Percentiles rank a stretch among this genome's conserved stretches.
phyloP scores from a whole-genome alignment of 768 basidiomycete species.

The Boletellus sp. region DNA sequence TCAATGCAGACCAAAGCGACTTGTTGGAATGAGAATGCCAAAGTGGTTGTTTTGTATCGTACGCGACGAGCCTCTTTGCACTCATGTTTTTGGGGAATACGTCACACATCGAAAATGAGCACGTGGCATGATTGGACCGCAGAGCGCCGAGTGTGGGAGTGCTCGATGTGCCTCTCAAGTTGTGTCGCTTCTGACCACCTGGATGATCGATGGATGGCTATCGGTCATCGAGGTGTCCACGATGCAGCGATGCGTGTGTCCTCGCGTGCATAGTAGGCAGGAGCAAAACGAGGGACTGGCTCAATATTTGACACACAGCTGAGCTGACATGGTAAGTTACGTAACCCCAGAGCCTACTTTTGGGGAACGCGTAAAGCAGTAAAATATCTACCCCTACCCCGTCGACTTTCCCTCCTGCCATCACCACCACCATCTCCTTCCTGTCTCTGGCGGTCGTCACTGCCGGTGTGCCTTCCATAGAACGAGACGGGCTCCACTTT shows the following conservation, averaged over 20 bases:
- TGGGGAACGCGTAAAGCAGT: slow-evolving; percentile 22
- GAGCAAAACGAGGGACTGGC: background rate
- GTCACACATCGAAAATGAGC: background rate
- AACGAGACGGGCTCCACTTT: slow-evolving; percentile 5
- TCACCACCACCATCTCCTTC: slow-evolving; percentile 17
- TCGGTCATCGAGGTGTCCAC: slow-evolving; percentile 16
- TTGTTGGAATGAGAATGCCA: slow-evolving; percentile 10
- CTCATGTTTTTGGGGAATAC: background rate
- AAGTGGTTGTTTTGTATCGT: background rate
- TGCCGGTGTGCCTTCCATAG: slow-evolving; percentile 6
- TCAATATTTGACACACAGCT: too few relatives aligned
- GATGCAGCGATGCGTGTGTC: slow-evolving; percentile 1
- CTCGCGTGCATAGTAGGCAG: background rate
- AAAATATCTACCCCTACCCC: slow-evolving; percentile 16
- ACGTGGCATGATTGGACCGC: slow-evolving; percentile 10
- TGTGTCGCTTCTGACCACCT: slow-evolving; percentile 6
- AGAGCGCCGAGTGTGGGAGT: background rate
- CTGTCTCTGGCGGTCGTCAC: slow-evolving; percentile 3
- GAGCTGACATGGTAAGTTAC: too few relatives aligned
- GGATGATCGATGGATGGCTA: slow-evolving; percentile 12
- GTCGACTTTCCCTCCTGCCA: slow-evolving; percentile 17
- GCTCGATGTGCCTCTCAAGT: slow-evolving; percentile 28
- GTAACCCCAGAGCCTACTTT: slow-evolving; percentile 32
- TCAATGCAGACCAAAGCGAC: slow-evolving; percentile 31
- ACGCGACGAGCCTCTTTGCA: too few relatives aligned